Percentiles rank a stretch among this genome's conserved stretches.
These are phyloP conservation scores for Nakazawaea ernobii DNA, from an alignment of 805 yeast genomes.

Conservation along the genomic window DNA sequence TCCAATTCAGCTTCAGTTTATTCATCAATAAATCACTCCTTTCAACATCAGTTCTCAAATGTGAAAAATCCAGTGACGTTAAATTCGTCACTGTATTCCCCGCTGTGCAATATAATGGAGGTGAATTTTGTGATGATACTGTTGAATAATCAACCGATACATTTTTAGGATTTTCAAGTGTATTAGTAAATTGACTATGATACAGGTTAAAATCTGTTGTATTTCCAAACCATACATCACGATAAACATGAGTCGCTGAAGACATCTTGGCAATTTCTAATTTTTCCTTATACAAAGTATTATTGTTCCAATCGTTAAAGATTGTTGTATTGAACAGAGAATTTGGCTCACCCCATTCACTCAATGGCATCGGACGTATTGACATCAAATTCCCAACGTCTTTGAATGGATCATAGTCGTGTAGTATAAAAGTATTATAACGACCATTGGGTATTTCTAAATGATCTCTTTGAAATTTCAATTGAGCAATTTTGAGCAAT, in stretches of 20 bases:
- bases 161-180: background rate
- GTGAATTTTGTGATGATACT: slow-evolving; percentile 15
- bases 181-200: background rate
- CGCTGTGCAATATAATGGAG: slow-evolving; percentile 42
- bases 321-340: slow-evolving; percentile 33
- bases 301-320: slow-evolving; percentile 60
- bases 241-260: slow-evolving; percentile 54
- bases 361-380: slow-evolving; percentile 20
- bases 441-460: slow-evolving; percentile 18
- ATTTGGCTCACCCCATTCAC: slow-evolving; percentile 17
- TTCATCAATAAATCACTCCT: slow-evolving; percentile 32
- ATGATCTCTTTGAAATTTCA: slow-evolving; percentile 19
- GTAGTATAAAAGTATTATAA: slow-evolving; percentile 24
- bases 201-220: slow-evolving; percentile 56
- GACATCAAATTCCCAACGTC: slow-evolving; percentile 20
- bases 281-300: slow-evolving; percentile 66
- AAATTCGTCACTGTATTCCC: slow-evolving; percentile 43
- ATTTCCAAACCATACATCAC: slow-evolving; percentile 78
- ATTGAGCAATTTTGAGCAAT: slow-evolving; percentile 38
- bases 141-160: slow-evolving; percentile 3
- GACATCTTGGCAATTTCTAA: slow-evolving; percentile 84
- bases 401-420: slow-evolving; percentile 12
- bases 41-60: slow-evolving; percentile 14
- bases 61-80: slow-evolving; percentile 22
- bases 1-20: slow-evolving; percentile 51